These are phyloP conservation scores for Papiliotrema nemorosa DNA, from an alignment of 1,284 basidiomycete genomes.

Conservation along the genomic window DNA sequence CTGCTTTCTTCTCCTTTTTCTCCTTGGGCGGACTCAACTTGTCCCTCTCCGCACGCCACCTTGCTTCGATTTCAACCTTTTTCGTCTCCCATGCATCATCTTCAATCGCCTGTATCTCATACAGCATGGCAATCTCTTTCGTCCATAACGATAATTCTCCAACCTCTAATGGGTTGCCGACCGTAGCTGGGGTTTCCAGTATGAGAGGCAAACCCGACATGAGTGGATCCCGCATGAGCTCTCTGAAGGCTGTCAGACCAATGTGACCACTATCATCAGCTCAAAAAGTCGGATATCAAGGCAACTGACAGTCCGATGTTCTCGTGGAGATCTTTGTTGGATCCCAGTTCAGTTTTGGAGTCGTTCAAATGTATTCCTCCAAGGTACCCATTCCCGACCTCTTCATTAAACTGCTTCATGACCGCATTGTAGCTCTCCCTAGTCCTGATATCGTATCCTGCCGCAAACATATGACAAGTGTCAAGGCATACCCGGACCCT, in stretches of 20 bases:
- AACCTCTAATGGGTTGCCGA: constrained; percentile 46
- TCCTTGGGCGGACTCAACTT: constrained; percentile 39
- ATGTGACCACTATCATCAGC: constrained; percentile 60
- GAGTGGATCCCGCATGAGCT: constrained; percentile 66
- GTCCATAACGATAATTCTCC: constrained; percentile 62
- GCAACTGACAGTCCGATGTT: constrained; percentile 70
- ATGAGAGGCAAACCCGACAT: constrained; percentile 70
- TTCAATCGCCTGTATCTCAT: constrained; percentile 42
- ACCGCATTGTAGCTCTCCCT: constrained; percentile 42
- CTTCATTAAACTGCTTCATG: constrained; percentile 60
- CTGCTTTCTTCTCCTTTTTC: constrained; percentile 22
- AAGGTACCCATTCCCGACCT: constrained; percentile 68
- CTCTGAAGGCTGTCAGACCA: constrained; percentile 61
- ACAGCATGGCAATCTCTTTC: constrained; percentile 60
- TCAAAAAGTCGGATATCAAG: not conserved
- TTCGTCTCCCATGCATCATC: constrained; percentile 39
- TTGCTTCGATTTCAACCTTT: constrained; percentile 30
- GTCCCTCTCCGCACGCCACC: constrained; percentile 39
- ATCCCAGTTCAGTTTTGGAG: constrained; percentile 63
- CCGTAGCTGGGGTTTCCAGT: constrained; percentile 65
- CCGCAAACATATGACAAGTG: constrained; percentile 80
- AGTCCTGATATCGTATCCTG: constrained; percentile 76
- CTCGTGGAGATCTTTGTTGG: constrained; percentile 73
- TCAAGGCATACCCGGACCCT: constrained; percentile 80
- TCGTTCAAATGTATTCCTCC: constrained; percentile 82